Evolutionary conservation across 1,284 basidiomycete genomes (phyloP).

Genomic region (Tilletia caries): DNA sequence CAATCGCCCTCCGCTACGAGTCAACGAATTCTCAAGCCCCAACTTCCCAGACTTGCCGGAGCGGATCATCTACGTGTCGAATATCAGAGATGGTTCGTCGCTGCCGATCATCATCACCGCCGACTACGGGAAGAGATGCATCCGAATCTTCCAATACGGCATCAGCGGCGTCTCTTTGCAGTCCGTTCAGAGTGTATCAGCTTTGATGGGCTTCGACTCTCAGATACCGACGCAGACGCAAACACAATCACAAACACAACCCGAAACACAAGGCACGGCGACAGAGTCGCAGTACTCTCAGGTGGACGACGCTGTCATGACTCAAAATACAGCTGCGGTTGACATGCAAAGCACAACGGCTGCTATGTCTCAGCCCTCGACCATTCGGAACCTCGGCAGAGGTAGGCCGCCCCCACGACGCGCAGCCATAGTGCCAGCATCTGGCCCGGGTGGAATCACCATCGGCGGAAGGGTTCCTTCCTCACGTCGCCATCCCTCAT

Average conservation of each 20-base stretch:
- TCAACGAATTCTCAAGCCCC: slow-evolving; percentile 6
- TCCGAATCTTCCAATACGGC: slow-evolving; percentile 34
- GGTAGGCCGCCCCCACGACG: slow-evolving; percentile 7
- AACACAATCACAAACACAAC: too few species aligned
- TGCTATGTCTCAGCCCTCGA: background rate
- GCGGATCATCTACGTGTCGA: slow-evolving; percentile 27
- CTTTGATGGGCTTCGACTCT: slow-evolving; percentile 22
- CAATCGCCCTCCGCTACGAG: background rate
- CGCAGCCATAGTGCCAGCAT: background rate
- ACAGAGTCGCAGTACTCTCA: background rate
- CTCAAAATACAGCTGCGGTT: background rate
- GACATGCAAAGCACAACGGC: background rate
- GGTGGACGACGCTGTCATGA: slow-evolving; percentile 12
- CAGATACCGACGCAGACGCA: background rate
- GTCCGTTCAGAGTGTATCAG: slow-evolving; percentile 24
- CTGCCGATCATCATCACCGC: slow-evolving; percentile 30
- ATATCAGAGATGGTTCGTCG: background rate
- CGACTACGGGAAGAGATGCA: slow-evolving; percentile 16
- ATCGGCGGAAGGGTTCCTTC: background rate
- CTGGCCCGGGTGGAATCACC: background rate
- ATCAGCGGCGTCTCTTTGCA: slow-evolving; percentile 19
- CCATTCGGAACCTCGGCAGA: background rate
- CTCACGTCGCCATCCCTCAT: background rate
- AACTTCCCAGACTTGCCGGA: slow-evolving; percentile 35
- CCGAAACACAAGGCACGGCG: background rate